phyloP scores from a whole-genome alignment of 2,329 filamentous ascomycete species.

The Cryphonectria parasitica region DNA sequence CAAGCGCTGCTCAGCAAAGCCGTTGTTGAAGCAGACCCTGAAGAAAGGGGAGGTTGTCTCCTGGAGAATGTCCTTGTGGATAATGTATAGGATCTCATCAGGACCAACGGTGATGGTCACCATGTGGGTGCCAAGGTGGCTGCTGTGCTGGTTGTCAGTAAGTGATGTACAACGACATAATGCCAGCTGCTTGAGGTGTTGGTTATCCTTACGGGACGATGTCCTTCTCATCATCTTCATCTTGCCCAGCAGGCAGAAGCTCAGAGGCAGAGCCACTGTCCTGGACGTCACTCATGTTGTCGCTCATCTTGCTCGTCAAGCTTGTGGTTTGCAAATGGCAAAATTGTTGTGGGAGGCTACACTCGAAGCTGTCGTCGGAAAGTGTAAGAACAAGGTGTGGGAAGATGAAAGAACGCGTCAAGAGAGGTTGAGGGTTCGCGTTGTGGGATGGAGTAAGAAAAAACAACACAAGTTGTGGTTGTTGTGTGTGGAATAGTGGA shows the following conservation, averaged over 20 bases:
- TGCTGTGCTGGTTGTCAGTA: background rate
- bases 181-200: background rate
- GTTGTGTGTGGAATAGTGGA: too few relatives aligned
- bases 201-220: background rate
- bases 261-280: too few relatives aligned
- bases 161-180: background rate
- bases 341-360: too few relatives aligned
- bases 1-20: background rate
- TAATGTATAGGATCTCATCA: background rate
- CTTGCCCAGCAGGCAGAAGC: background rate
- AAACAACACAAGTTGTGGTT: too few relatives aligned
- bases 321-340: too few relatives aligned
- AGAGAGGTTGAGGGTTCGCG: too few relatives aligned
- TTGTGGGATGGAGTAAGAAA: too few relatives aligned
- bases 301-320: too few relatives aligned
- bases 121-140: background rate
- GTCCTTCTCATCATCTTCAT: background rate
- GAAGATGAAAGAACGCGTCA: too few relatives aligned
- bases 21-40: background rate
- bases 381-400: too few relatives aligned
- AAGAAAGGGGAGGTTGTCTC: background rate
- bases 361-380: too few relatives aligned
- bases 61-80: background rate
- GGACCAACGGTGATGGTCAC: conserved; percentile 8
- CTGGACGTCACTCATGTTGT: too few relatives aligned